Base-by-base conservation (phyloP, 768 basidiomycete genomes). In the Cystofilobasidium capitatum region DNA sequence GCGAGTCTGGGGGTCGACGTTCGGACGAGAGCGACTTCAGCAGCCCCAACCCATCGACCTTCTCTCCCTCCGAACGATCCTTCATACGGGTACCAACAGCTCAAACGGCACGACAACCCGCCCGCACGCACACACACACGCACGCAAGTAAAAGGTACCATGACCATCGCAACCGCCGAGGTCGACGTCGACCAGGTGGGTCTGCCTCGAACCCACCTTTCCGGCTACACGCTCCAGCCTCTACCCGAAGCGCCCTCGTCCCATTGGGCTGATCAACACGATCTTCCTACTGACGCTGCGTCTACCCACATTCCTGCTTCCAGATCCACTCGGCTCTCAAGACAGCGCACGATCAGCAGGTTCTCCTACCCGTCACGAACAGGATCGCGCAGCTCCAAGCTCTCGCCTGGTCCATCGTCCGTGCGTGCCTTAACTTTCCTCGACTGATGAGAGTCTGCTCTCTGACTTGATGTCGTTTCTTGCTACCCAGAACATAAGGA, bases 311-410 rank as follows among this genome's bases (percentile, higher is more conserved):
- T 12, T 6, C 45, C 17, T 17, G 45, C 49, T 51, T 2, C 59
- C 58, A 74, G 72, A 71, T 71, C 22, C 68, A 70, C 47, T 36
- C 67, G 17, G 65, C 60, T 22, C 57, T 76, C 14, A 51, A 72
- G 35, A 37, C 39, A 17, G 65, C 73, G 1, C 74, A 74, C 65
- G 69, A 66, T 10, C 61, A 59, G 22, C 58, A 63, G 24, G 39
- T 61, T 33, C 69, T 69, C 37, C 66, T 59, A 10, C 66, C 69
- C 16, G 37, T 75, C 31, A 72, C 73, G 12, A 75, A 75, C 54
- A 59, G 77, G 57, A 61, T 73, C 20, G 73, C 72, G 58, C 74
- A 76, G 64, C 72, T 78, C 60, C 76, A 78, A 62, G 73, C 76
- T 55, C 70, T 78, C 0, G 75, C 70, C 0, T 78, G 75, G 51